These are phyloP conservation scores for Celoporthe dispersa DNA, from an alignment of 2,329 filamentous ascomycete genomes.

Conservation along the genomic window DNA sequence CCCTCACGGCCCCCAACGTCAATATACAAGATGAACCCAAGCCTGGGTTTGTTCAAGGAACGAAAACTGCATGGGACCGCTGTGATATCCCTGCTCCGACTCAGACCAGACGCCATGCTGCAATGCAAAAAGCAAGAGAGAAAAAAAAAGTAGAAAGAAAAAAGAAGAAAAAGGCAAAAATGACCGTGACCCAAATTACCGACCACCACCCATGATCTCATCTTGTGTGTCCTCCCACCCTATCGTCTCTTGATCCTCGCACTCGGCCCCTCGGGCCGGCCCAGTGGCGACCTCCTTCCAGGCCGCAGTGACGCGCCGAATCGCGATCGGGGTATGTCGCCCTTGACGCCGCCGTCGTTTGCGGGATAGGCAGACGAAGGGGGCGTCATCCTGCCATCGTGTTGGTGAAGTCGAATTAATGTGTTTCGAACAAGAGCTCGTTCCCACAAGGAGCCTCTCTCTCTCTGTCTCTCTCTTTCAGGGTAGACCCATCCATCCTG, in stretches of 20 bases:
- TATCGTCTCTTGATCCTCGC: not conserved
- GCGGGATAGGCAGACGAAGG: conserved; percentile 7
- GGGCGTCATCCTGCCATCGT: not conserved
- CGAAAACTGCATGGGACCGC: conserved; percentile 17
- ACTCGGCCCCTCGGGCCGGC: conserved; percentile 8
- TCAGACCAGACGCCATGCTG: conserved; percentile 26
- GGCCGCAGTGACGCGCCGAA: not conserved
- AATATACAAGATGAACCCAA: conserved; percentile 12
- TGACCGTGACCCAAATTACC: conserved; percentile 12
- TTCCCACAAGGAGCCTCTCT: not conserved
- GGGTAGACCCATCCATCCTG: conserved; percentile 5
- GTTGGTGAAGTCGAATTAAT: not conserved
- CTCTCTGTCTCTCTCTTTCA: not conserved
- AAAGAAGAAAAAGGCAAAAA: not conserved
- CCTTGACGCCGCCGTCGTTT: conserved; percentile 5
- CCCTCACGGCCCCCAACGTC: conserved; percentile 5
- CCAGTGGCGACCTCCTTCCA: not conserved
- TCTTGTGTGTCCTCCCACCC: conserved; percentile 9
- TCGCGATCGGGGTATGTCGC: not conserved
- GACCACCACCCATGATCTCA: conserved; percentile 26
- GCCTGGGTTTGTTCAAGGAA: conserved; percentile 1
- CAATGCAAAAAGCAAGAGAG: conserved; percentile 5
- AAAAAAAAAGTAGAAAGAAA: not conserved
- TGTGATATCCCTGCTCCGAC: conserved; percentile 21
- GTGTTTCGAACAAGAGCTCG: not conserved